Evolutionary conservation across 768 basidiomycete species (phyloP), one percentile per base, ranked within the genome.

Genomic region (Macrolepiota dolichaula): DNA sequence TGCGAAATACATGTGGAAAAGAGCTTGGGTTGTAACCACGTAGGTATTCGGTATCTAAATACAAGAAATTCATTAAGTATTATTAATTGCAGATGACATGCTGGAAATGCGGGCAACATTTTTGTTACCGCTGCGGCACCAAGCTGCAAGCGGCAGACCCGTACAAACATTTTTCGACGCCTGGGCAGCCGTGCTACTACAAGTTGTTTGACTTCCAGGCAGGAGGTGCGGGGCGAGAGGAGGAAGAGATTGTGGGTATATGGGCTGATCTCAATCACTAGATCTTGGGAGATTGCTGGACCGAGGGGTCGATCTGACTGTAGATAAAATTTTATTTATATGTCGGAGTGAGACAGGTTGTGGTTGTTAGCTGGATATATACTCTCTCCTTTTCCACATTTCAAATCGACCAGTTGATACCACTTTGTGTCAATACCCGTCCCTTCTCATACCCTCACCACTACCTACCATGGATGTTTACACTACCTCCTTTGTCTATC

Each of bases 401-500:
- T 69, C 69, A 68, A 66, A 69, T 68, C 67, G 67, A 69, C 70
- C 73, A 37, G 75, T 78, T 76, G 79, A 80, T 80, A 81, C 79
- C 80, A 79, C 72, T 73, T 72, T 77, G 76, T 77, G 79, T 77
- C 78, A 80, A 81, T 81, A 82, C 80, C 81, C 80, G 69, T 73
- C 73, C 74, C 73, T 74, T 71, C 75, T 72, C 68, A 73, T 74
- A 74, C 70, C 72, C 71, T 66, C 68, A 53, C 66, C 59, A 66
- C 66, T 50, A 61, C 52, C 55, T 58, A 65, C 68, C 71, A 96
- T 97, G 95, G 95, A 97, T 73, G 86, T 96, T 72, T 96, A 96
- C 84, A 92, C 94, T 58, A 92, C 92, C 67, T 92, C 94, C 70
- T 96, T 97, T 82, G 89, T 89, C 67, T 90, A 91, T 78, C 93